Percentiles rank a stretch among this genome's conserved stretches.
Conservation (phyloP, 176 grass and related monocot species). For the Olyra latifolia region DNA sequence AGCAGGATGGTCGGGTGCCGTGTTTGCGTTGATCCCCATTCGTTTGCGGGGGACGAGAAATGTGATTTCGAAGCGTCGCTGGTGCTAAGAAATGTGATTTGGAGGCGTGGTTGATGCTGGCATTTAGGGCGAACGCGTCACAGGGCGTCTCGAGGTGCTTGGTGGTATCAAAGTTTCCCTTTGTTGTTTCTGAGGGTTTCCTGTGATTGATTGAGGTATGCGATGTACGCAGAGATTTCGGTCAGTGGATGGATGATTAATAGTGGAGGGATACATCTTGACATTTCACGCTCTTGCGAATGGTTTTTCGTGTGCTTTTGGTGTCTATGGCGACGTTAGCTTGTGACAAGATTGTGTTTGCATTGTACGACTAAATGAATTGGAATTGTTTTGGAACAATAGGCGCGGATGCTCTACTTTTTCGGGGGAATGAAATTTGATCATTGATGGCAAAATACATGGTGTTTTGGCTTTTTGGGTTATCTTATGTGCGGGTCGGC, state of each 20-base stretch:
- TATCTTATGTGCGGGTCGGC: too few relatives aligned
- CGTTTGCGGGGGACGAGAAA: neutral
- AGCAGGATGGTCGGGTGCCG: neutral
- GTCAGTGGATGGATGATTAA: neutral
- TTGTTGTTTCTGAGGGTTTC: neutral
- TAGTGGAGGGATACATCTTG: neutral
- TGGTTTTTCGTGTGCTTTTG: neutral
- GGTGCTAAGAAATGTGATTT: neutral
- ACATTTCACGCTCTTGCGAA: neutral
- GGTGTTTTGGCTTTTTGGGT: neutral
- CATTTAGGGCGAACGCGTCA: neutral
- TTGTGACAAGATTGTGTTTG: neutral
- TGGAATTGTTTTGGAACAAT: neutral
- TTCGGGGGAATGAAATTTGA: neutral
- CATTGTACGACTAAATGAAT: neutral
- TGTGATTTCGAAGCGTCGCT: neutral
- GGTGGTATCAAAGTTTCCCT: neutral
- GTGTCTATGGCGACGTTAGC: neutral
- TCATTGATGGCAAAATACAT: neutral
- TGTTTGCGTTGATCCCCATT: conserved; percentile 1
- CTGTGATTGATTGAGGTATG: neutral
- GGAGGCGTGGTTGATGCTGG: neutral
- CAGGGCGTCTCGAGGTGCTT: neutral
- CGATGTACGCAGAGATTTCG: neutral
- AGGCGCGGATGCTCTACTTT: neutral